Conservation (phyloP, 768 basidiomycete genomes). For the Pleurotus cornucopiae region DNA sequence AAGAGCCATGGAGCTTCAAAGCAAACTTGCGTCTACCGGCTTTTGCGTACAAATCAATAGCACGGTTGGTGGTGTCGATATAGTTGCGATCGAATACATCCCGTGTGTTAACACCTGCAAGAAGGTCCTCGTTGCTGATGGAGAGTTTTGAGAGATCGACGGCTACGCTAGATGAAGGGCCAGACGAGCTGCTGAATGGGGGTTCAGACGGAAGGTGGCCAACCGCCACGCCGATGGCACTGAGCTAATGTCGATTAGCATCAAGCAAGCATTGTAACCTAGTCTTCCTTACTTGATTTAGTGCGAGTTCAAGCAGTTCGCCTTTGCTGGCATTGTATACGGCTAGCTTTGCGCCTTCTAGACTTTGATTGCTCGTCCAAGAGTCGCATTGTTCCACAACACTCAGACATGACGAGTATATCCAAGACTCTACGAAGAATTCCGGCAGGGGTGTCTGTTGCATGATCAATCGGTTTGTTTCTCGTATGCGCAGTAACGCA, state of each 20-base stretch:
- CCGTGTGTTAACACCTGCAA: slow-evolving; percentile 48
- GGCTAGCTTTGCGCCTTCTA: slow-evolving; percentile 43
- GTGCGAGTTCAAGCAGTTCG: slow-evolving; percentile 87
- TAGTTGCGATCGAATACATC: slow-evolving; percentile 79
- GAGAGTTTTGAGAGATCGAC: slow-evolving; percentile 15
- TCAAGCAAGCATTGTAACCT: not conserved
- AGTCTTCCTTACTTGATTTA: slow-evolving; percentile 61
- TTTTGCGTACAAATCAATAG: slow-evolving; percentile 80
- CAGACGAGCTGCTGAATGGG: slow-evolving; percentile 63
- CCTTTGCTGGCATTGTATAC: slow-evolving; percentile 74
- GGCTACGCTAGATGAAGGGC: slow-evolving; percentile 12
- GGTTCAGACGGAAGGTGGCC: slow-evolving; percentile 68
- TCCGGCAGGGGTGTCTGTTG: slow-evolving; percentile 47
- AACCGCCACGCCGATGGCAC: slow-evolving; percentile 71
- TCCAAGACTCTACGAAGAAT: slow-evolving; percentile 91
- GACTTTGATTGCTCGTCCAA: slow-evolving; percentile 53
- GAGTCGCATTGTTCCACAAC: slow-evolving; percentile 75
- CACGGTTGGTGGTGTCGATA: slow-evolving; percentile 66
- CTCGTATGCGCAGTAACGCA: slow-evolving; percentile 35
- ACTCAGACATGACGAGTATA: slow-evolving; percentile 83
- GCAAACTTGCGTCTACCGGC: slow-evolving; percentile 86
- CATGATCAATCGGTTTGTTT: slow-evolving; percentile 4
- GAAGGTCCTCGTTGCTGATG: slow-evolving; percentile 61
- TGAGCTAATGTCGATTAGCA: slow-evolving; percentile 51
- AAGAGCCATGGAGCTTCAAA: slow-evolving; percentile 75